Base-by-base conservation (phyloP, 1,284 basidiomycete species). In the Pseudozyma sp. region DNA sequence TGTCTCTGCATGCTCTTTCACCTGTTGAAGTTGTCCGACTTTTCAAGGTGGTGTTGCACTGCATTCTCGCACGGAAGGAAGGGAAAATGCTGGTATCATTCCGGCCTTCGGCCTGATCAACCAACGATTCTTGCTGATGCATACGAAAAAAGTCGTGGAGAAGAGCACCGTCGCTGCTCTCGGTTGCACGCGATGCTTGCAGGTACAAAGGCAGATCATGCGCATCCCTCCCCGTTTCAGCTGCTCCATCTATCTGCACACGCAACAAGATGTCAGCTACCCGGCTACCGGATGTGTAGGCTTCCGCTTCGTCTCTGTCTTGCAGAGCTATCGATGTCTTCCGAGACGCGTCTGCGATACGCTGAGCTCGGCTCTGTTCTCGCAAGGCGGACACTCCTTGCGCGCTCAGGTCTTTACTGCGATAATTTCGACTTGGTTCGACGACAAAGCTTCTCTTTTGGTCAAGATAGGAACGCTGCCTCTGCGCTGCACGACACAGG, bases 161-260 rank as follows among this genome's bases (percentile, higher is more conserved):
- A 45, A 8, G 2, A 17, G 60, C 16, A 16, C 16, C 16, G 7
- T 24, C 24, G 24, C 24, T 42, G 40, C 16, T 33, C 43, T 40
- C n/a, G 31, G 29, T 24, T 58, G 62, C 43, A 17, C n/a, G 31
- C 5, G 30, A 34, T 45, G 44, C 56, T 29, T 19, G 40, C 48
- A 34, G 35, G 43, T 31, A 16, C 48, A 17, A 31, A 40, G 35
- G 52, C 44, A 19, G 31, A 37, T 42, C 40, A 44, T 19, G 13
- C 45, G 56, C 19, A 37, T 52, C 39, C 56, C 56, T 63, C 58
- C 58, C 58, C 62, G 56, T 68, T 49, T 52, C 40, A 39, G 68
- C 49, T 67, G 63, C 71, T 76, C 61, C 70, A 59, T 72, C 58
- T 66, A 14, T 5, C 47, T 59, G 49, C 33, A 31, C 31, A 33